These are phyloP conservation scores for Fallopia convolvulus DNA, from an alignment of 148 eudicot species.

Conservation along the genomic window DNA sequence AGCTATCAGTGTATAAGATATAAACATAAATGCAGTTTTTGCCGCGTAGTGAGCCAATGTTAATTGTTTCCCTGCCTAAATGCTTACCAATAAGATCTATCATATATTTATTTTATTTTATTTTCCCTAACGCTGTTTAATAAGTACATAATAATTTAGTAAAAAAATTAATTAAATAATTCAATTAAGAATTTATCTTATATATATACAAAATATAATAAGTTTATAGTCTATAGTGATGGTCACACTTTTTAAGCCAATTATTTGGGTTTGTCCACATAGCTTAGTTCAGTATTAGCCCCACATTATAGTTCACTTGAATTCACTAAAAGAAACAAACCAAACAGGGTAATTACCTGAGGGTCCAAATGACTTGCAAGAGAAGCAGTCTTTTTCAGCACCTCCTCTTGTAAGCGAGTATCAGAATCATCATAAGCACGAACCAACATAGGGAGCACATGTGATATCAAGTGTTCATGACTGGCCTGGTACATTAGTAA, in stretches of 20 bases:
- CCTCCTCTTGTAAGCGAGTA: conserved; percentile 98
- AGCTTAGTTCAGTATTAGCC: not conserved
- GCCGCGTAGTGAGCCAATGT: not conserved
- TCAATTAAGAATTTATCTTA: too few relatives aligned
- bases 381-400: conserved; percentile 59
- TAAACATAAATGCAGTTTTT: not conserved
- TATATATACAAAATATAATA: too few relatives aligned
- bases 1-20: not conserved
- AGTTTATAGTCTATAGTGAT: not conserved
- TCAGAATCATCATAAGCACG: conserved; percentile 96
- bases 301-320: not conserved
- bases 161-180: too few relatives aligned
- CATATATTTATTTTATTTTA: not conserved
- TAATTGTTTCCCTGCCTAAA: not conserved
- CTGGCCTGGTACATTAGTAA: conserved; percentile 40
- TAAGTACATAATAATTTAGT: not conserved
- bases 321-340: not conserved
- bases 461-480: conserved; percentile 65
- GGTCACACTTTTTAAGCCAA: not conserved
- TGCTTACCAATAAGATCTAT: not conserved
- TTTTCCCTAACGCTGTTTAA: not conserved
- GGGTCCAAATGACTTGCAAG: conserved; percentile 80
- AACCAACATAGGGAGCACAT: conserved; percentile 86
- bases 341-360: conserved; percentile 41
- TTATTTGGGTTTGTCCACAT: not conserved